Conservation (phyloP, 805 yeast genomes). For the Nakazawaea populi region DNA sequence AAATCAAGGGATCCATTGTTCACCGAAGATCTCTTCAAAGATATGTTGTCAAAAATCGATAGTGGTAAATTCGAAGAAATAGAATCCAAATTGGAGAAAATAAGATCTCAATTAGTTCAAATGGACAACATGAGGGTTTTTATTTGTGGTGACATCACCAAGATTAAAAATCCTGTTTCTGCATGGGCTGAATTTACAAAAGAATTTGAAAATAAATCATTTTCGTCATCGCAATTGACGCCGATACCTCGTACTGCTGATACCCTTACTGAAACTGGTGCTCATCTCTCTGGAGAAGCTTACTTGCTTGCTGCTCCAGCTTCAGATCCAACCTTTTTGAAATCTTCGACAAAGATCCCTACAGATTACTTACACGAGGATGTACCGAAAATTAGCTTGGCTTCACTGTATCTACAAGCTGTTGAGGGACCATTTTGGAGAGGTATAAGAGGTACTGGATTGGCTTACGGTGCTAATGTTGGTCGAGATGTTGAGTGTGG, state of each 20-base stretch:
- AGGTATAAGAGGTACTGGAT: conserved; percentile 90
- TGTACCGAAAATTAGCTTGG: conserved; percentile 62
- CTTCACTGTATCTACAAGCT: conserved; percentile 70
- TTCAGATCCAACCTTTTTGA: conserved; percentile 72
- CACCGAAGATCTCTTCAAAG: conserved; percentile 53
- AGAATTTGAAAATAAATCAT: conserved; percentile 14
- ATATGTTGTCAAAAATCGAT: conserved; percentile 42
- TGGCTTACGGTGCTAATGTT: conserved; percentile 83
- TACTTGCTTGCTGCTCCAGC: conserved; percentile 71
- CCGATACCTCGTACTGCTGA: conserved; percentile 48
- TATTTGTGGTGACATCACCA: conserved; percentile 61
- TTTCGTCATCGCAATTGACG: conserved; percentile 7
- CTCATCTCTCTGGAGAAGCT: conserved; percentile 45
- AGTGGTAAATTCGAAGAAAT: conserved; percentile 47
- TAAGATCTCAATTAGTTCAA: conserved; percentile 47
- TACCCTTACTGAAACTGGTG: conserved; percentile 53
- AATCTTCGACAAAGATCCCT: conserved; percentile 56
- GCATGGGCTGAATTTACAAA: conserved; percentile 43
- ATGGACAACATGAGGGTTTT: conserved; percentile 59
- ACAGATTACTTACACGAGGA: conserved; percentile 50
- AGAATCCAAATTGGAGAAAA: conserved; percentile 40
- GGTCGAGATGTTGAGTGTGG: conserved; percentile 59
- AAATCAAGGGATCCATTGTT: conserved; percentile 60
- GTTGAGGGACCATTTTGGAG: conserved; percentile 98
- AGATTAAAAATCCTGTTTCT: conserved; percentile 48